phyloP scores from a whole-genome alignment of 805 yeast species.

The Saccharomycopsis capsularis region DNA sequence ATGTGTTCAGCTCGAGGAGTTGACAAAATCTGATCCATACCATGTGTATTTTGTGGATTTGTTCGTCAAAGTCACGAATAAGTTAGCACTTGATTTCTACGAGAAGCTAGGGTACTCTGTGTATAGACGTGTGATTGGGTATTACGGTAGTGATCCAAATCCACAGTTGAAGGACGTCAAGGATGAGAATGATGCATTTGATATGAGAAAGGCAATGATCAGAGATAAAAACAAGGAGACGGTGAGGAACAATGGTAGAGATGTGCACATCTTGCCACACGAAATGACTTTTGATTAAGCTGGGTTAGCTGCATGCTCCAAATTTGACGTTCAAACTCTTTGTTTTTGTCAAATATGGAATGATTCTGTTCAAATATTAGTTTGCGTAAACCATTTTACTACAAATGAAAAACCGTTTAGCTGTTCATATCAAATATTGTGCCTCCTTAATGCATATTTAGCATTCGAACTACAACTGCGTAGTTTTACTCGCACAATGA shows the following conservation, averaged over 20 bases:
- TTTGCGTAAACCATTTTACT: no score
- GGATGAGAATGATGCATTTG: slow-evolving; percentile 82
- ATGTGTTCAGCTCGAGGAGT: slow-evolving; percentile 64
- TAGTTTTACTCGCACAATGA: no score
- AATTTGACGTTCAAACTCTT: no score
- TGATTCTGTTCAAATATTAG: no score
- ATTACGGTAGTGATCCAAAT: slow-evolving; percentile 60
- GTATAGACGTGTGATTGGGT: slow-evolving; percentile 81
- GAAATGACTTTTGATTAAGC: slow-evolving; percentile 31
- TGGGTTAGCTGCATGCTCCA: no score
- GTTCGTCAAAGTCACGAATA: slow-evolving; percentile 83
- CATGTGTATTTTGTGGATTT: slow-evolving; percentile 81
- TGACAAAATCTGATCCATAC: slow-evolving; percentile 73
- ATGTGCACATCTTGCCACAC: slow-evolving; percentile 53
- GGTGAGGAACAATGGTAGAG: slow-evolving; percentile 53
- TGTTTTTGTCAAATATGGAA: no score
- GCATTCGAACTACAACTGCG: no score
- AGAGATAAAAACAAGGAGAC: slow-evolving; percentile 50
- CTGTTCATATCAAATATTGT: no score
- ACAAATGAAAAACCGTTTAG: no score
- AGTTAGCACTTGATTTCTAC: slow-evolving; percentile 72
- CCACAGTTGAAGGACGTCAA: slow-evolving; percentile 24
- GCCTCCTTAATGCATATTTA: no score
- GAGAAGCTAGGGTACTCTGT: slow-evolving; percentile 82
- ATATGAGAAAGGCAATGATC: slow-evolving; percentile 64